phyloP scores from a whole-genome alignment of 2,329 filamentous ascomycete species.

The Diaporthe destruens region DNA sequence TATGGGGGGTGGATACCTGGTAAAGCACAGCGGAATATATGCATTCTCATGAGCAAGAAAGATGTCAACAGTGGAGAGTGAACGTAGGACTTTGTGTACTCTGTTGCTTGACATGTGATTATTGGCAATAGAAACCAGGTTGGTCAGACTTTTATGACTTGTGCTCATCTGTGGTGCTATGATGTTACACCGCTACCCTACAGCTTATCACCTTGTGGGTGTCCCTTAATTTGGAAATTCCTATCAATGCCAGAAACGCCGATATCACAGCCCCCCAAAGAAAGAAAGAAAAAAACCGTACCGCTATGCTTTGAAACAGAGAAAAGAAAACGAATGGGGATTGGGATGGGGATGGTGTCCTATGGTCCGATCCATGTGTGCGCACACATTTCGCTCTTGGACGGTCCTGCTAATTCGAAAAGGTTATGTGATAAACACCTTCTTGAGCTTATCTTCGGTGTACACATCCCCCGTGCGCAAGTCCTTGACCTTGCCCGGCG shows the following conservation, averaged over 20 bases:
- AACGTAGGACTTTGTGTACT: not conserved
- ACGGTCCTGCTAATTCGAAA: no score
- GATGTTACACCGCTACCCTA: conserved; percentile 1
- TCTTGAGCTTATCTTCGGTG: conserved; percentile 74
- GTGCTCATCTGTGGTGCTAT: not conserved
- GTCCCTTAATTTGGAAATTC: not conserved
- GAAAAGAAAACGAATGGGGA: not conserved
- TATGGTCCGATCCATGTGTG: not conserved
- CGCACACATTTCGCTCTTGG: not conserved
- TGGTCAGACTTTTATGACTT: not conserved
- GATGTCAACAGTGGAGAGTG: not conserved
- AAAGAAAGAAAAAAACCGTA: not conserved
- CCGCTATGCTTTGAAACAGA: conserved; percentile 36
- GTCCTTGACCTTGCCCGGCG: conserved; percentile 78
- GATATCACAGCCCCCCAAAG: not conserved
- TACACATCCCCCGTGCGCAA: conserved; percentile 80
- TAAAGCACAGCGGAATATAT: conserved; percentile 40
- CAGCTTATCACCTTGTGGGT: not conserved
- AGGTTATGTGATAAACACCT: conserved; percentile 86
- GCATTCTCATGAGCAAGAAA: conserved; percentile 24
- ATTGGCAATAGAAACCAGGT: not conserved
- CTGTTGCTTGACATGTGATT: not conserved
- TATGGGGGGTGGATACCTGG: conserved; percentile 40
- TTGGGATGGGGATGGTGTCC: not conserved
- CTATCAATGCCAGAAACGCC: conserved; percentile 24